Base-by-base conservation (phyloP, 345 rosid species). In the Arabis alpina region DNA sequence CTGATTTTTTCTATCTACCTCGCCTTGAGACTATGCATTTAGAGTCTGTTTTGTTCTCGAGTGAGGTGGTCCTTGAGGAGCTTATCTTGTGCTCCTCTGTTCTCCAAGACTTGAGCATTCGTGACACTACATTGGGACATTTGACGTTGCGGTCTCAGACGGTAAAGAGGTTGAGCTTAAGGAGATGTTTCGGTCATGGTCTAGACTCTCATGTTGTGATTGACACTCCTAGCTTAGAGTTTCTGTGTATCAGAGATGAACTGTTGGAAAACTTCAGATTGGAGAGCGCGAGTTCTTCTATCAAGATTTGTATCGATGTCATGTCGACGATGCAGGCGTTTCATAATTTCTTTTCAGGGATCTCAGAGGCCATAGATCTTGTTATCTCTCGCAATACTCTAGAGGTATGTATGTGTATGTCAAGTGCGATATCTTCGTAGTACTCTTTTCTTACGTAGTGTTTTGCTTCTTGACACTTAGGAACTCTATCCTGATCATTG, bases 381-480 rank as follows among this genome's bases (percentile, higher is more conserved):
- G 5, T 9, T n/a, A 12, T 52, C 36, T 27, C 37, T 2, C 10
- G 37, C 56, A 2, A 30, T 28, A 54, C 40, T n/a, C 58, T 54
- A 27, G 6, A 12, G 3, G 58, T 28, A 53, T 51, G 15, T 5
- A 48, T 15, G 11, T 16, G 3, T 48, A 28, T 28, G 32, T 28
- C 4, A 28, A 50, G 4, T n/a, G 54, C 6, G 10, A 10, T 23
- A 24, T 50, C n/a, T 4, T 50, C 5, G 10, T 10, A 2, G 36
- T 11, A 25, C 11, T 11, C 14, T 25, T n/a, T 54, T 28, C 16
- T 54, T 54, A 36, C 39, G 0, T 6, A 30, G 23, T 54, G 58
- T 36, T 30, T 27, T 54, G 40, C 23, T 54, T 54, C 59, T 32
- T 54, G 59, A n/a, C 59, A 19, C 23, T 19, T 19, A 54, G 59